These are phyloP conservation scores for Populus hybrid DNA, from an alignment of 441 rosid species.

Conservation along the genomic window DNA sequence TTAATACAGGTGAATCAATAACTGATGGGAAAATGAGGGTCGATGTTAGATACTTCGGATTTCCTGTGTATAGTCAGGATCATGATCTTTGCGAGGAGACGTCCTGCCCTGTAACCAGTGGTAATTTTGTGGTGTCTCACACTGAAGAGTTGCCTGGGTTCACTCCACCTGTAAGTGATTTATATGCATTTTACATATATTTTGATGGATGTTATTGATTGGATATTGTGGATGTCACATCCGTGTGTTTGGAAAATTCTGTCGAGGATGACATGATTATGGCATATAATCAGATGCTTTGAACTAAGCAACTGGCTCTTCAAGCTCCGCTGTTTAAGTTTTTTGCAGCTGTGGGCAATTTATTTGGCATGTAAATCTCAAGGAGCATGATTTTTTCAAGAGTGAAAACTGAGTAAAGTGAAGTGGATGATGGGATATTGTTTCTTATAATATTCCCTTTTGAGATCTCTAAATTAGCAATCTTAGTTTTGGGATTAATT, in stretches of 20 bases:
- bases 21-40: slow-evolving; percentile 73
- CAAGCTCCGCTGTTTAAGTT: not conserved
- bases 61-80: slow-evolving; percentile 71
- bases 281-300: not conserved
- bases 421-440: not conserved
- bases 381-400: not conserved
- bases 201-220: not conserved
- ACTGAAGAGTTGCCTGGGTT: slow-evolving; percentile 77
- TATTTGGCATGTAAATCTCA: not conserved
- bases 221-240: not conserved
- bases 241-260: not conserved
- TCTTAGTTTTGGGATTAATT: not conserved
- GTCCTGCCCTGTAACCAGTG: slow-evolving; percentile 69
- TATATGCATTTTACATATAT: not conserved
- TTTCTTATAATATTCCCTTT: not conserved
- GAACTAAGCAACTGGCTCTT: not conserved
- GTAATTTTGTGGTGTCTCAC: slow-evolving; percentile 77
- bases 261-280: not conserved
- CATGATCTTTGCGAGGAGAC: slow-evolving; percentile 86
- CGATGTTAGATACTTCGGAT: slow-evolving; percentile 84
- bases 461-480: not conserved
- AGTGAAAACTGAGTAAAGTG: not conserved
- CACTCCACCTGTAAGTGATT: slow-evolving; percentile 83
- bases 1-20: slow-evolving; percentile 48
- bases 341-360: not conserved